phyloP scores from a whole-genome alignment of 2,329 filamentous ascomycete species.

The Arthroderma sp. region DNA sequence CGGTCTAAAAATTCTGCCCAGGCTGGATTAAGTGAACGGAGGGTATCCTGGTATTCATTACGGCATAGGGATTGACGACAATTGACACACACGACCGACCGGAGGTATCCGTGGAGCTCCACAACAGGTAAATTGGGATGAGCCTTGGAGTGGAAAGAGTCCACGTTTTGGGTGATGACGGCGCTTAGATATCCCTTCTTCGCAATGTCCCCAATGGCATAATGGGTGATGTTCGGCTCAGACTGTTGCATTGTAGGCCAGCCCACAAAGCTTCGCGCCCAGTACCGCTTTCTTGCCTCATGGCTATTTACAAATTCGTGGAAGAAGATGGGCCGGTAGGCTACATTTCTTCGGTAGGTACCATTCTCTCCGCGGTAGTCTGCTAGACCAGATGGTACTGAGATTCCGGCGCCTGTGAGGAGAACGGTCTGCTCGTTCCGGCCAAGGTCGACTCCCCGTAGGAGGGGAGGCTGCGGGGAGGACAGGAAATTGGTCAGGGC shows the following conservation, averaged over 20 bases:
- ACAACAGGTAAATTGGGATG: conserved; percentile 64
- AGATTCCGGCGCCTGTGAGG: conserved; percentile 77
- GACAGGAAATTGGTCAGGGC: conserved; percentile 67
- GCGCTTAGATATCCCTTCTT: conserved; percentile 56
- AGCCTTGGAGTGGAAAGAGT: conserved; percentile 73
- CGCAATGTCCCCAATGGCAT: conserved; percentile 60
- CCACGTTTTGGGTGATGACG: conserved; percentile 92
- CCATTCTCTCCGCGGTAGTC: conserved; percentile 85
- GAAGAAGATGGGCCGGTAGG: conserved; percentile 83
- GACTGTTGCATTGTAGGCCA: conserved; percentile 73
- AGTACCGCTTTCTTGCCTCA: conserved; percentile 81
- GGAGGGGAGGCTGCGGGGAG: conserved; percentile 39
- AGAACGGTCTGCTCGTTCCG: conserved; percentile 47
- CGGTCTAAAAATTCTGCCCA: conserved; percentile 68
- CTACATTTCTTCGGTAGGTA: conserved; percentile 84
- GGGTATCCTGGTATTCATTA: conserved; percentile 58
- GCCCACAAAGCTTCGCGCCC: conserved; percentile 86
- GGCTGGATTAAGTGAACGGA: conserved; percentile 67
- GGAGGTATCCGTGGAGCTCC: conserved; percentile 84
- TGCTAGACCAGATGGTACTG: conserved; percentile 79
- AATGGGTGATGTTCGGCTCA: conserved; percentile 66
- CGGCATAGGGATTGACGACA: conserved; percentile 62
- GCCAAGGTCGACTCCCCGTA: conserved; percentile 31
- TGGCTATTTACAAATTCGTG: conserved; percentile 75
- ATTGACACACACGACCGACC: conserved; percentile 65